phyloP scores from a whole-genome alignment of 2,329 filamentous ascomycete species.

The Gaeumannomyces sp. region DNA sequence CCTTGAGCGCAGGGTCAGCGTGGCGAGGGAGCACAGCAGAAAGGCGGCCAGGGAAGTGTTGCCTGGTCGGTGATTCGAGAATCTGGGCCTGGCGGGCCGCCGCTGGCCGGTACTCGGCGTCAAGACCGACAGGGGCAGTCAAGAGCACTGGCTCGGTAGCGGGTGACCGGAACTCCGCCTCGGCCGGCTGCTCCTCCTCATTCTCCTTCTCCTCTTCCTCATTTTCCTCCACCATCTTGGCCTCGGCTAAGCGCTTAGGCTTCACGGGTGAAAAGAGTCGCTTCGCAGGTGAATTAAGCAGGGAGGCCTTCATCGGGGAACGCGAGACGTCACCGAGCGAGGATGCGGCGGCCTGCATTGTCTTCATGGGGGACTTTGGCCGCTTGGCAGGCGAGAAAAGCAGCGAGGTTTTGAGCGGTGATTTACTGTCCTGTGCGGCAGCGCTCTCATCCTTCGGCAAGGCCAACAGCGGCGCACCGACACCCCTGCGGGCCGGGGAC shows the following conservation, averaged over 20 bases:
- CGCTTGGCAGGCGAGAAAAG: constrained; percentile 47
- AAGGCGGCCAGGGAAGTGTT: constrained; percentile 29
- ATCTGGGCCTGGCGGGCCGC: constrained; percentile 12
- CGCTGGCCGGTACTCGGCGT: too few species aligned
- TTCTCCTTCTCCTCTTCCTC: constrained; percentile 13
- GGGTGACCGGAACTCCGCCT: neutral
- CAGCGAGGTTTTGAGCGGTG: constrained; percentile 34
- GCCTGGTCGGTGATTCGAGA: constrained; percentile 21
- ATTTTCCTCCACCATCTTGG: constrained; percentile 27
- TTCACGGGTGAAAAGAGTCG: constrained; percentile 29
- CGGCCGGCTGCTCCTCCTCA: constrained; percentile 9
- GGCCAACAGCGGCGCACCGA: constrained; percentile 23
- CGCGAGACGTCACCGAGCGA: constrained; percentile 20
- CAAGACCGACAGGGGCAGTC: neutral
- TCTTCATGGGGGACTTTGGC: constrained; percentile 38
- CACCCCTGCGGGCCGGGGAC: constrained; percentile 51
- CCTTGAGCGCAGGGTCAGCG: constrained; percentile 20
- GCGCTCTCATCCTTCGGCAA: constrained; percentile 6
- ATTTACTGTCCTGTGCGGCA: constrained; percentile 22
- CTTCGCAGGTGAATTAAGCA: constrained; percentile 40
- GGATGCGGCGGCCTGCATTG: constrained; percentile 23
- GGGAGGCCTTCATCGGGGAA: constrained; percentile 39
- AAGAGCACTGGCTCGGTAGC: neutral
- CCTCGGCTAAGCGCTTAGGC: constrained; percentile 22
- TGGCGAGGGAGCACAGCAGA: constrained; percentile 32